A percentile compares a stretch with the other conserved stretches of the same genome.
These are phyloP conservation scores for Dioszegia aurantiaca DNA, from an alignment of 768 basidiomycete species.

Conservation along the genomic window DNA sequence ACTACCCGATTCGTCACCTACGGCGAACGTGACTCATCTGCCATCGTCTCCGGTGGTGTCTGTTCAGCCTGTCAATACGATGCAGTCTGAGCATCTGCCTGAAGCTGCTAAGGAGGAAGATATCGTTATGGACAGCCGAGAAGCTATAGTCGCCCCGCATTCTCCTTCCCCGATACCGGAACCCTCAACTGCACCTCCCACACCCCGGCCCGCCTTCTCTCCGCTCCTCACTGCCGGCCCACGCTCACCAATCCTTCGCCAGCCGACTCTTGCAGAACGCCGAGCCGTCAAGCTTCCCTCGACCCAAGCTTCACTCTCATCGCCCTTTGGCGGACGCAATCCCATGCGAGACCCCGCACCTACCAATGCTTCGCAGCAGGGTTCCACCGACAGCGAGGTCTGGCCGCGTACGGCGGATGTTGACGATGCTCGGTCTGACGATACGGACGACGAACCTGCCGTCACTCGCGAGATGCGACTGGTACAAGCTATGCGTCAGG, in stretches of 20 bases:
- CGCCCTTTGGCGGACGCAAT: constrained; percentile 28
- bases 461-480: constrained; percentile 20
- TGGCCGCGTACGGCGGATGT: constrained; percentile 30
- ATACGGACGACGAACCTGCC: constrained; percentile 21
- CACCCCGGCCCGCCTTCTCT: constrained; percentile 10
- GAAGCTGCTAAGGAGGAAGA: no score
- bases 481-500: constrained; percentile 24
- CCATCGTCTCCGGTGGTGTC: no score
- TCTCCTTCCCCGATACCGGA: background rate
- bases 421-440: constrained; percentile 18
- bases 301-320: constrained; percentile 28
- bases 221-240: constrained; percentile 1
- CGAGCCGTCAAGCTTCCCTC: constrained; percentile 32
- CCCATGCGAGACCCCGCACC: constrained; percentile 29
- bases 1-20: no score
- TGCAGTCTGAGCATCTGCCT: no score
- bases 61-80: no score
- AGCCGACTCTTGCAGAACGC: constrained; percentile 38
- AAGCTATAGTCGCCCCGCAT: background rate
- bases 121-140: background rate
- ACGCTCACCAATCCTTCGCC: constrained; percentile 7
- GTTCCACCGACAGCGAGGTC: constrained; percentile 30
- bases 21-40: no score
- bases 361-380: constrained; percentile 30
- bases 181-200: background rate